Evolutionary conservation across 352 stramenopile genomes (phyloP), one percentile per base, ranked within the genome.

Genomic region (Phytophthora pistaciae): DNA sequence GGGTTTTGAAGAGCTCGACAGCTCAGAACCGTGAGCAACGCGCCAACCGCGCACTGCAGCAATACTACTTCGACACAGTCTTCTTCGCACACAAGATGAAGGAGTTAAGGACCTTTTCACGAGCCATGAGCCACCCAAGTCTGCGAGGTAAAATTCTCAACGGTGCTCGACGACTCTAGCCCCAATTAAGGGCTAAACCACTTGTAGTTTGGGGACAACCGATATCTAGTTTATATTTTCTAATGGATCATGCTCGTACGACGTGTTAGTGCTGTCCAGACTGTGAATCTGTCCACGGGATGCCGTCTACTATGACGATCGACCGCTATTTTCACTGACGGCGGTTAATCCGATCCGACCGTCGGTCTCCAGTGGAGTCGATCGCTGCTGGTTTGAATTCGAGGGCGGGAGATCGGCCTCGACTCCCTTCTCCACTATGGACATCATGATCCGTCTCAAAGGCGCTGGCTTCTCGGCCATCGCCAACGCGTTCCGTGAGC

Each of bases 401-500:
- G 42, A 7, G 11, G n/a, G 27, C 46, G 16, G 18, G 5, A 46
- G 23, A 21, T 49, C 42, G 18, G 11, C 27, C 16, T 9, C 4
- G 20, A 14, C 16, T 66, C 23, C 3, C 44, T 40, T 54, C 36
- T 40, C 54, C 36, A 70, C 33, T 20, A 95, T 95, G 88, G 85
- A 95, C 67, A 81, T 94, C 33, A 92, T 95, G 84, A 94, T 95
- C 86, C 80, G 82, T 23, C 78, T 95, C 23, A 91, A 94, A 56
- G 82, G 88, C 54, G 74, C 84, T 20, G 86, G 84, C 21, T 94
- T 95, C 68, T 90, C 84, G 3, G 68, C 79, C n/a, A 93, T 94
- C 52, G 87, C 85, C 18, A 91, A 95, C 54, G 84, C 90, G 46
- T 93, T 93, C 56, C 81, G 77, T n/a, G 79, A 87, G 53, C 82